Evolutionary conservation across 345 rosid species (phyloP).

Genomic region (Mangifera indica): DNA sequence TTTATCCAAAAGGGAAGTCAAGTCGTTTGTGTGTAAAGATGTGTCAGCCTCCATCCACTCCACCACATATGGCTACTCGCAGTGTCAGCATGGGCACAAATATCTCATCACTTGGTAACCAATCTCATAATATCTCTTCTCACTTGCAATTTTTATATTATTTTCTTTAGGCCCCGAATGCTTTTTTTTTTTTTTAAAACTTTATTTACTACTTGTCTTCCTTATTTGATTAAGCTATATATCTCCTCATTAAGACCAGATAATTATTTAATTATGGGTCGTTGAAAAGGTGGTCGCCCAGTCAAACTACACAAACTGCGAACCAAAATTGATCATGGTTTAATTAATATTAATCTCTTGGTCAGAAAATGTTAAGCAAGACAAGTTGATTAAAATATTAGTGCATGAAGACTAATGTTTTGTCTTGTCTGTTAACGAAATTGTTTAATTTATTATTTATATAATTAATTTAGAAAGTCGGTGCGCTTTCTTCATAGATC

Average conservation of each 20-base stretch:
- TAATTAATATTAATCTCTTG: neutral
- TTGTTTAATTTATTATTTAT: too few species aligned
- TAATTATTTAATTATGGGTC: neutral
- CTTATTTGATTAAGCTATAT: neutral
- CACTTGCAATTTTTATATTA: too few species aligned
- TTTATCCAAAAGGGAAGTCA: neutral
- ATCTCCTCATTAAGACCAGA: neutral
- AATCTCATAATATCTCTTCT: neutral
- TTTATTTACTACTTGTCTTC: neutral
- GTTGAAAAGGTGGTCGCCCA: neutral
- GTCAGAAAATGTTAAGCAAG: too few species aligned
- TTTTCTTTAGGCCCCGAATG: slow-evolving; percentile 3
- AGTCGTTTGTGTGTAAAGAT: neutral
- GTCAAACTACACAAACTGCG: slow-evolving; percentile 9
- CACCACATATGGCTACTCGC: neutral
- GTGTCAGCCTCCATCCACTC: too few species aligned
- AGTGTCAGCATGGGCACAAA: neutral
- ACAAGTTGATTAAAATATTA: too few species aligned
- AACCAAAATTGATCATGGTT: neutral
- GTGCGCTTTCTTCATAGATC: too few species aligned
- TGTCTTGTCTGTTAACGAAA: too few species aligned
- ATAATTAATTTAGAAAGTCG: too few species aligned
- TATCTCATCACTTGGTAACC: neutral
- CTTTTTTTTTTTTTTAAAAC: neutral
- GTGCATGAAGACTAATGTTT: too few species aligned